Percentiles rank a stretch among this genome's conserved stretches.
Conservation (phyloP, 116 monocot genomes). For the Dioscorea cayenensis region DNA sequence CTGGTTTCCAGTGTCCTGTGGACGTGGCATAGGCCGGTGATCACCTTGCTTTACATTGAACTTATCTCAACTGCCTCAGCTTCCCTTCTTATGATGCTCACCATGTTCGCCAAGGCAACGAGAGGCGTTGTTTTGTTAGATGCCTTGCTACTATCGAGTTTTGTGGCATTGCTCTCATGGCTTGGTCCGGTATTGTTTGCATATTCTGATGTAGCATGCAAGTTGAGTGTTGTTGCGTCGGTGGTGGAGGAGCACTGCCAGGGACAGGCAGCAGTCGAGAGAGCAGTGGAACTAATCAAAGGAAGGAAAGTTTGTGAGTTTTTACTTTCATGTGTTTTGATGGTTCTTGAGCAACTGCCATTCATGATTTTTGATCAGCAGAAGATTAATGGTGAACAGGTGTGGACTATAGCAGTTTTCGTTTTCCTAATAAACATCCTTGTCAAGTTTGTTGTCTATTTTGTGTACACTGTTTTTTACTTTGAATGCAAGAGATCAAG, state of each 20-base stretch:
- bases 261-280: background rate
- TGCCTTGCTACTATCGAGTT: conserved; percentile 4
- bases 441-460: background rate
- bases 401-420: background rate
- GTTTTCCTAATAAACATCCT: background rate
- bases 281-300: background rate
- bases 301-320: background rate
- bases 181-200: conserved; percentile 15
- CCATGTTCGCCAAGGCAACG: conserved; percentile 1
- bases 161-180: conserved; percentile 1
- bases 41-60: conserved; percentile 17
- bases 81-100: conserved; percentile 17
- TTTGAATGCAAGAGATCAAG: conserved; percentile 1
- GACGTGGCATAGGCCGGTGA: conserved; percentile 14
- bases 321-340: background rate
- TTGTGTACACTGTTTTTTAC: conserved; percentile 1
- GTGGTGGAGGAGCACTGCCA: conserved; percentile 4
- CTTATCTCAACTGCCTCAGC: conserved; percentile 11
- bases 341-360: background rate
- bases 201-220: conserved; percentile 12
- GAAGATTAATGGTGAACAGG: background rate
- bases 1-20: background rate
- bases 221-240: background rate
- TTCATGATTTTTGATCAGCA: background rate
- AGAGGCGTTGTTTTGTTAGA: background rate